These are phyloP conservation scores for Cyberlindnera nakhonratchasimensis DNA, from an alignment of 805 yeast genomes.

Conservation along the genomic window DNA sequence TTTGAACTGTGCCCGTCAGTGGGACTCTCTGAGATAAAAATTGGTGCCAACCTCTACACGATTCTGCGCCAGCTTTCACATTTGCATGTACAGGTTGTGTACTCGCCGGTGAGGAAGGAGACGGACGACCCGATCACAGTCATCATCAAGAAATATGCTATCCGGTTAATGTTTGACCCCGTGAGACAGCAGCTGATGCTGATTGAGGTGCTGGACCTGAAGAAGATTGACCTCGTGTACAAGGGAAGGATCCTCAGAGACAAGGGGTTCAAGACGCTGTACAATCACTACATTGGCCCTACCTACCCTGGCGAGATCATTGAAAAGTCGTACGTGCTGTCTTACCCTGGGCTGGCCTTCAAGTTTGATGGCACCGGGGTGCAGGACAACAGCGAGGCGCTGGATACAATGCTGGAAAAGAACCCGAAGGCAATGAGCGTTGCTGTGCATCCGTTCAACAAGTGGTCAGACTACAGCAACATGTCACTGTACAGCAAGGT, in stretches of 20 bases:
- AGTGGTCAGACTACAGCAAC: conserved; percentile 28
- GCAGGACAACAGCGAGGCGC: conserved; percentile 18
- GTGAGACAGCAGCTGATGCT: conserved; percentile 11
- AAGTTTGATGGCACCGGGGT: conserved; percentile 32
- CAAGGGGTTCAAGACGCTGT: conserved; percentile 41
- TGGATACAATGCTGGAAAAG: conserved; percentile 10
- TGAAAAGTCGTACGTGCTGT: conserved; percentile 31
- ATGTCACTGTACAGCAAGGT: neutral
- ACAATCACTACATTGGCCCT: conserved; percentile 59
- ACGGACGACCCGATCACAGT: neutral
- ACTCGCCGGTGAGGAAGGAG: neutral
- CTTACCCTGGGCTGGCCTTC: conserved; percentile 57
- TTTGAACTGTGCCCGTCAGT: conserved; percentile 11
- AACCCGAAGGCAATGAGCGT: conserved; percentile 15
- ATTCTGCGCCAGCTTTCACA: conserved; percentile 9
- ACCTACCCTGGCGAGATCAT: conserved; percentile 51
- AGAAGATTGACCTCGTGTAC: conserved; percentile 12
- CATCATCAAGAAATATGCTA: conserved; percentile 5
- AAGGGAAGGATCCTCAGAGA: conserved; percentile 18
- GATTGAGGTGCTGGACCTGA: conserved; percentile 17
- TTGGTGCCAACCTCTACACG: conserved; percentile 13
- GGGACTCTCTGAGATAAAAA: conserved; percentile 17
- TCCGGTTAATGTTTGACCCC: conserved; percentile 11
- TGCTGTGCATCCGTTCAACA: conserved; percentile 15
- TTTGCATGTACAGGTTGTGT: conserved; percentile 4